Percentiles rank a stretch among this genome's conserved stretches.
Evolutionary conservation across 73 alveolate species (phyloP).

Genomic region (Paramecium primaurelia): DNA sequence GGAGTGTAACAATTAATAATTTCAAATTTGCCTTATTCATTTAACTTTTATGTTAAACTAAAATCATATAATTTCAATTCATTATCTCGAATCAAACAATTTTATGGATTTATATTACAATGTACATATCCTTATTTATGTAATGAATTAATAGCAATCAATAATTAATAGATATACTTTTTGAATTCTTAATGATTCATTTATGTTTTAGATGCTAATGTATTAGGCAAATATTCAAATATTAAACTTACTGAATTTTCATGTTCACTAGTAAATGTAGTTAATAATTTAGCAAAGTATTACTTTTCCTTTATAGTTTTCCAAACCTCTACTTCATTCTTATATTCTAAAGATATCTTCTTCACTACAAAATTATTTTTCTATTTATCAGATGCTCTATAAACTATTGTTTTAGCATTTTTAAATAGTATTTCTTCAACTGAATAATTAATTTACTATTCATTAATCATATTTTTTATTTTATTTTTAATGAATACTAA

Average conservation of each 20-base stretch:
- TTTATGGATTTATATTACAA: background rate
- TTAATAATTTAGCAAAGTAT: background rate
- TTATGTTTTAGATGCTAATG: background rate
- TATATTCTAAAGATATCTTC: background rate
- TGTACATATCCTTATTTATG: background rate
- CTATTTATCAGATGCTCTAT: background rate
- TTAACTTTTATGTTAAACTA: background rate
- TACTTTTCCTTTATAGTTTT: background rate
- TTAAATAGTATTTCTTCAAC: background rate
- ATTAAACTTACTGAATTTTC: background rate
- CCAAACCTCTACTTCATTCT: background rate
- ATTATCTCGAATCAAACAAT: background rate
- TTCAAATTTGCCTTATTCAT: background rate
- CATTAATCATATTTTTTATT: background rate
- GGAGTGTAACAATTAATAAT: background rate
- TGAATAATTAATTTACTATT: background rate
- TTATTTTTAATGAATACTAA: background rate
- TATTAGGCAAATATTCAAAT: background rate
- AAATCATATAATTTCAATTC: background rate
- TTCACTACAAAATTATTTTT: background rate
- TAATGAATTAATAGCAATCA: background rate
- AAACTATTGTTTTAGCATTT: background rate
- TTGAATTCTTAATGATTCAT: background rate
- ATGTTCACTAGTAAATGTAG: background rate
- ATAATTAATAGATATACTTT: background rate